These are phyloP conservation scores for Arachnomyces sp. DNA, from an alignment of 2,329 filamentous ascomycete genomes.

Conservation along the genomic window DNA sequence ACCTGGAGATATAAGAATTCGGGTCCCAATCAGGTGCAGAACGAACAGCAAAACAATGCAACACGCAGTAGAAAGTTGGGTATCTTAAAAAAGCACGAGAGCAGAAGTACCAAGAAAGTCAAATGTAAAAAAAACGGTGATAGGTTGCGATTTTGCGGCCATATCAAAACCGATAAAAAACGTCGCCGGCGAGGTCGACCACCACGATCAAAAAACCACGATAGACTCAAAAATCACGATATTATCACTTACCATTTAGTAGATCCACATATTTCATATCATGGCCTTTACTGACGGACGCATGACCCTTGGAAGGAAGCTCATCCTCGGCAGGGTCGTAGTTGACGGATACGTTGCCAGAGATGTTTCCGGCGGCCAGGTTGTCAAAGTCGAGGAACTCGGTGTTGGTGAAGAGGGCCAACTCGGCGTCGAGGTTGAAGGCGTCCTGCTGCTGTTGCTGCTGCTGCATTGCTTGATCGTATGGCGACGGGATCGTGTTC, in stretches of 20 bases:
- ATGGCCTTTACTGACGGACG: constrained; percentile 7
- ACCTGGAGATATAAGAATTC: too few relatives aligned
- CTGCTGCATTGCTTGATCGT: constrained; percentile 50
- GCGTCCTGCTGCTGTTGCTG: constrained; percentile 54
- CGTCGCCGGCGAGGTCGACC: background rate
- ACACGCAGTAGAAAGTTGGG: background rate
- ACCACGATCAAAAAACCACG: background rate
- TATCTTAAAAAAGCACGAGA: background rate
- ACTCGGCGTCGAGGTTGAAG: constrained; percentile 60
- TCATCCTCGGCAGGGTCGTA: constrained; percentile 24
- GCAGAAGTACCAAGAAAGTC: background rate
- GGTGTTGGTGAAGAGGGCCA: constrained; percentile 73
- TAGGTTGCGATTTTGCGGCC: background rate
- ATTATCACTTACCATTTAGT: constrained; percentile 30
- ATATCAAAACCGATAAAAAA: background rate
- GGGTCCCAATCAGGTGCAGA: too few relatives aligned
- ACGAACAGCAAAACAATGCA: too few relatives aligned
- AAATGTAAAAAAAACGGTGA: too few relatives aligned
- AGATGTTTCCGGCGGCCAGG: constrained; percentile 22
- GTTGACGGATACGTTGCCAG: constrained; percentile 20
- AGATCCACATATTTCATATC: constrained; percentile 36
- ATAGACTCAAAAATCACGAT: background rate
- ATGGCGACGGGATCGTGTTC: constrained; percentile 60
- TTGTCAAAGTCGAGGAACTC: constrained; percentile 72
- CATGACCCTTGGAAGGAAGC: background rate